Evolutionary conservation across 257 asterid genomes (phyloP), one percentile per base, ranked within the genome.

Genomic region (Ehretia macrophylla): DNA sequence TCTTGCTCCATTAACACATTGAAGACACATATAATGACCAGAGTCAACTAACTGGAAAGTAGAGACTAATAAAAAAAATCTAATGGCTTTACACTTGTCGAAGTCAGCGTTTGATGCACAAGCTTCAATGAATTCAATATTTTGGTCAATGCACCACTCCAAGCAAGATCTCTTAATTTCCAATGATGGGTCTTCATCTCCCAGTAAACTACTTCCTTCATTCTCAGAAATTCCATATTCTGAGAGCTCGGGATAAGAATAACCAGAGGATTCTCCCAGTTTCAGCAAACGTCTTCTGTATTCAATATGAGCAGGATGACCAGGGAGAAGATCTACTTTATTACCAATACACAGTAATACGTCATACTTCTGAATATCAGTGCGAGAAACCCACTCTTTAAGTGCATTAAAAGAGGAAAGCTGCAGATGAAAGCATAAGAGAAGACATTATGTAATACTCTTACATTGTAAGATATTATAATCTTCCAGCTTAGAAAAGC

Each of bases 241-340:
- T n/a, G 74, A 69, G 56, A 55, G 67, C 32, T 78, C 88, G 20
- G 62, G 11, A 42, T 49, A 58, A 69, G 77, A 66, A 67, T 58
- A 59, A 23, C 40, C 60, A 44, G 77, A 66, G 35, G 90, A 71
- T 63, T 79, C 94, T 55, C 45, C 80, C 38, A 11, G 55, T 80
- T 83, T 86, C 69, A 72, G 62, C 72, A 83, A 62, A 42, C 69
- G 73, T 60, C 92, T 84, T 78, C 81, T 83, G 74, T 86, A 93
- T 81, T 86, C 92, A 14, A 42, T 62, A 72, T 93, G 97, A 63
- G 88, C 91, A 50, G 94, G 81, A 80, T 93, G 99, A 56, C 80
- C 83, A 37, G 89, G 80, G 78, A 89, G 81, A 75, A 88, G 97
- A 70, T 89, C 99, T 63, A 86, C 94, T 82, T 93, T 93, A 75